Conservation (phyloP, 148 eudicot species). For the Vaccinium corymbosum region DNA sequence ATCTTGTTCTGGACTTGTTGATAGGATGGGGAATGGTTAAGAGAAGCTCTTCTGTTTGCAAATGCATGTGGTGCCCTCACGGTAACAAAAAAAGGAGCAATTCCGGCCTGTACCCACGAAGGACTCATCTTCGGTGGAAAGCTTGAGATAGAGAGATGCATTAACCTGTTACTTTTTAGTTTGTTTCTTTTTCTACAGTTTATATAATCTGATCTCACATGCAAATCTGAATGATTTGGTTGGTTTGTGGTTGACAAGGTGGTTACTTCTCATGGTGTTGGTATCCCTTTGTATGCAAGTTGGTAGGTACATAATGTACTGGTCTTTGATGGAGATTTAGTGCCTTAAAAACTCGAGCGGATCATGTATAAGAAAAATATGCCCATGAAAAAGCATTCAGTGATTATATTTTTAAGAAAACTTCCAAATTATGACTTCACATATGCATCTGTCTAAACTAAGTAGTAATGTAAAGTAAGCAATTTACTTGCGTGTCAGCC, state of each 20-base stretch:
- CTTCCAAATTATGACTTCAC: not conserved
- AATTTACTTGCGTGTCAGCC: not conserved
- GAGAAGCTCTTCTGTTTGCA: slow-evolving; percentile 67
- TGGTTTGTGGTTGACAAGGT: not conserved
- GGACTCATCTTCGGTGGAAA: slow-evolving; percentile 16
- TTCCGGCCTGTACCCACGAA: slow-evolving; percentile 64
- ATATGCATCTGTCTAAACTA: not conserved
- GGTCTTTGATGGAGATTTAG: not conserved
- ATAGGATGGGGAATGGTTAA: slow-evolving; percentile 64
- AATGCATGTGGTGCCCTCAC: slow-evolving; percentile 84
- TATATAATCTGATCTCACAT: not conserved
- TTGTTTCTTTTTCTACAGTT: too few relatives aligned
- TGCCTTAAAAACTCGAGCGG: not conserved
- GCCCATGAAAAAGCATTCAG: not conserved
- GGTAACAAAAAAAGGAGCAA: slow-evolving; percentile 71
- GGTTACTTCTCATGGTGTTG: not conserved
- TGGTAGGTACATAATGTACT: not conserved
- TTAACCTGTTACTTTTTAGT: too few relatives aligned
- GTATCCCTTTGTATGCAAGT: not conserved
- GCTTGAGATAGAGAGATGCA: too few relatives aligned
- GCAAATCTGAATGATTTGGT: not conserved
- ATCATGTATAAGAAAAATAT: not conserved
- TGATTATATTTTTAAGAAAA: not conserved
- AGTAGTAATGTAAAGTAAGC: not conserved
- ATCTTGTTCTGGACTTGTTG: not conserved